Evolutionary conservation across 2,329 filamentous ascomycete species (phyloP), one percentile per base, ranked within the genome.

Genomic region (Diplodia corticola): DNA sequence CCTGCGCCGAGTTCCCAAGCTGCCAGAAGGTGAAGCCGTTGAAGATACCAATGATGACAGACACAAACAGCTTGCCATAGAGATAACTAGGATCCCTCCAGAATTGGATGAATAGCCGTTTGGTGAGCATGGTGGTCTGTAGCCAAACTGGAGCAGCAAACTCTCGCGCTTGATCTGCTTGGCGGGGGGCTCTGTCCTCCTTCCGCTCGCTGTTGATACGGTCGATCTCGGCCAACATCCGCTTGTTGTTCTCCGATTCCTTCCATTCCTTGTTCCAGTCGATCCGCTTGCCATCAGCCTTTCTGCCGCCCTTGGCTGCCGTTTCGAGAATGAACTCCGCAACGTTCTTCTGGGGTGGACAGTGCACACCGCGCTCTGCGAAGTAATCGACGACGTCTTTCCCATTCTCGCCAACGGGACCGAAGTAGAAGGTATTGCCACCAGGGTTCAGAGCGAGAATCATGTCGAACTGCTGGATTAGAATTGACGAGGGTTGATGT

Each of bases 401-500:
- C 5, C 89, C 89, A 49, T 88, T 86, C n/a, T 80, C 79, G 7
- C 75, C 69, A 1, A 91, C 80, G 0, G 86, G 80, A 0, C 92
- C 92, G 69, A 89, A 91, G 77, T 93, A 96, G 69, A 89, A 89
- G 0, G 88, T 88, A 81, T 64, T 86, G 64, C 84, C 85, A 17
- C 91, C 92, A 2, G 80, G 80, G 0, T 91, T 93, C 0, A 96
- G 82, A 1, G 96, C 83, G 40, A 91, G 80, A 0, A 96, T 80
- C 74, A 91, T 91, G 74, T 96, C 91, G 71, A 96, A 96, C 15
- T 93, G 85, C 69, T 89, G 84, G 71, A 92, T 95, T 0, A 90
- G 93, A 0, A 88, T 85, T 0, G 91, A 91, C 0, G 91, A 93
- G 0, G 92, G 92, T 73, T 96, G 92, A 74, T 96, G 92, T 68